Evolutionary conservation across 306 rosid species (phyloP), one percentile per base, ranked within the genome.

Genomic region (Vigna unguiculata): DNA sequence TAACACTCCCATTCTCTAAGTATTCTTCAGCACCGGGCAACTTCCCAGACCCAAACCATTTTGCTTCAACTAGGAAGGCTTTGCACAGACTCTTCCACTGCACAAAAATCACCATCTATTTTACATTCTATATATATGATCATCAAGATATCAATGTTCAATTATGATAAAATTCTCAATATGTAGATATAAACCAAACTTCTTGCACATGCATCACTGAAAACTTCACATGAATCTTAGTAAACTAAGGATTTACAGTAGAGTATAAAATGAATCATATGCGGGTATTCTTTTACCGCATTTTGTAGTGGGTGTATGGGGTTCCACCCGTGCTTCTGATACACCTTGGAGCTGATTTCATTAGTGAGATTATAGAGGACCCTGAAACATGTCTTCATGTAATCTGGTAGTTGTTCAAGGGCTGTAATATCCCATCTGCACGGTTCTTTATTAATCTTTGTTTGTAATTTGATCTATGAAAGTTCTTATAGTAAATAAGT

Each of bases 11-110:
- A 69, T 91, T 91, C 57, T 75, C 41, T 68, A 90, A 78, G 81
- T 91, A 91, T 10, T 86, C 93, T 59, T 84, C 86, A 10, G 88
- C 74, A 57, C 66, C 69, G 0, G 96, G 88, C 14, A 72, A 7
- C 0, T 83, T 36, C 17, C 90, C 93, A 1, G 81, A 78, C 0
- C 69, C 85, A 71, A 92, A 85, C 97, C 97, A 90, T 72, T 85
- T 47, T 57, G 97, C 91, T 81, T 92, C 97, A 2, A 86, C 86
- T 49, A 87, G 48, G 82, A 88, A 92, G 0, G 97, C 89, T 34
- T 72, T 68, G 72, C 93, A 88, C 36, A 91, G 80, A 30, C 28
- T 85, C 30, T 61, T 67, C 97, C 97, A 89, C 95, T 88, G 83
- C 83, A 25, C 0, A 22, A 70, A 53, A 72, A 43, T 8, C 12